Evolutionary conservation across 176 grass and related monocot species (phyloP), one percentile per base, ranked within the genome.

Genomic region (Musa acuminata): DNA sequence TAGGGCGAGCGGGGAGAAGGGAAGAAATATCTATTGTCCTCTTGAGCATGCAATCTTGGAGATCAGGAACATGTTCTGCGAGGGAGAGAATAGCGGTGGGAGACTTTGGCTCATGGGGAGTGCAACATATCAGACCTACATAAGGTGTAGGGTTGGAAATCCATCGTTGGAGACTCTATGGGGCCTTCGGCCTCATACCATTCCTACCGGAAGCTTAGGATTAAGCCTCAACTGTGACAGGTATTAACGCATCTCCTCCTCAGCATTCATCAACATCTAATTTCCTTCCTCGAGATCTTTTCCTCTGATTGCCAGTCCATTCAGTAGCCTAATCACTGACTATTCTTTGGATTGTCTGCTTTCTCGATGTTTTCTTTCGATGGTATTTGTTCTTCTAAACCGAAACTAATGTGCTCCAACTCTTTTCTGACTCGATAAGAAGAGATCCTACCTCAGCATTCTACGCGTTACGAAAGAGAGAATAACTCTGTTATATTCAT

Each of bases 21-120:
- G 26, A 43, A 80, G 53, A 7, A 17, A 11, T 11, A 52, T 66
- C 62, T 99, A 94, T 85, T 99, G 86, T 69, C 82, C 95, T 57
- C 29, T 99, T 4, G 95, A 91, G 76, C 95, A 99, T 77, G 81
- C 79, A 17, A 75, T 91, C 69, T 91, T 91, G 91, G 95, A 91
- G 64, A 67, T 99, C 17, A 85, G 84, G 71, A 72, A 76, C 66
- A 60, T 99, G 82, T 55, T 91, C 72, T 78, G 71, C 16, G 79
- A 60, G 16, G 64, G 63, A 16, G 53, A 35, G 10, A 14, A 68
- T 51, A 57, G 77, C 1, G 49, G 65, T 1, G 87, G 83, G 51
- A 80, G 80, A 58, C 74, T 87, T 67, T 92, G 87, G 82, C 14
- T 96, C 48, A 49, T 96, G 55, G 92, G 92, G 8, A 91, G 83